Percentiles rank a stretch among this genome's conserved stretches.
Evolutionary conservation across 805 yeast species (phyloP).

Genomic region (Metschnikowia dekortorum): DNA sequence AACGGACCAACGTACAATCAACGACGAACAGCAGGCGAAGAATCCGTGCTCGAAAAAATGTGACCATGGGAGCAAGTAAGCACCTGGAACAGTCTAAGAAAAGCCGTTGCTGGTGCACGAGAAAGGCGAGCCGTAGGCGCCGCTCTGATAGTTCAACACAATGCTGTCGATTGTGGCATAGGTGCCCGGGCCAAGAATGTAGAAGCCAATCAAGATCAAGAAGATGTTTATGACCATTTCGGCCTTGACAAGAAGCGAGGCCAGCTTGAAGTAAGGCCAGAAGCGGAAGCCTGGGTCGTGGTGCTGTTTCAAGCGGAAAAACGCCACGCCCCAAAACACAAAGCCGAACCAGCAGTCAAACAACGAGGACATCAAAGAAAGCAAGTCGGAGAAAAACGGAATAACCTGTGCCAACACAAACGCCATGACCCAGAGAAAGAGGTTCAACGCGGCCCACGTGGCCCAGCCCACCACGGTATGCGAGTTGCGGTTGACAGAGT

Average conservation of each 20-base stretch:
- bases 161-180: slow-evolving; percentile 55
- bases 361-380: slow-evolving; percentile 55
- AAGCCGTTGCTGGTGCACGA: slow-evolving; percentile 42
- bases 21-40: too few relatives aligned
- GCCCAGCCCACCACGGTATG: slow-evolving; percentile 53
- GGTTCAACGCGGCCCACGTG: slow-evolving; percentile 45
- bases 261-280: slow-evolving; percentile 23
- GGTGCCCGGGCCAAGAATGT: slow-evolving; percentile 56
- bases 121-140: slow-evolving; percentile 49
- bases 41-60: too few relatives aligned
- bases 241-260: slow-evolving; percentile 29
- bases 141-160: slow-evolving; percentile 44
- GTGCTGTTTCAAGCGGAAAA: slow-evolving; percentile 38
- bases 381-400: slow-evolving; percentile 57
- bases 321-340: slow-evolving; percentile 61
- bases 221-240: slow-evolving; percentile 33
- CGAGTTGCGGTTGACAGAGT: slow-evolving; percentile 40
- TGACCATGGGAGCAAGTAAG: too few relatives aligned
- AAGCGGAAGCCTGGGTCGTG: slow-evolving; percentile 14
- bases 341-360: slow-evolving; percentile 67
- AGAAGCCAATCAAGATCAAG: slow-evolving; percentile 46
- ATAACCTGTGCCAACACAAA: slow-evolving; percentile 60
- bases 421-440: slow-evolving; percentile 46
- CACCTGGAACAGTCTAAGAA: background rate
- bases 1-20: too few relatives aligned